Percentiles rank a stretch among this genome's conserved stretches.
Conservation (phyloP, 176 grass and related monocot genomes). For the Secale cereale region DNA sequence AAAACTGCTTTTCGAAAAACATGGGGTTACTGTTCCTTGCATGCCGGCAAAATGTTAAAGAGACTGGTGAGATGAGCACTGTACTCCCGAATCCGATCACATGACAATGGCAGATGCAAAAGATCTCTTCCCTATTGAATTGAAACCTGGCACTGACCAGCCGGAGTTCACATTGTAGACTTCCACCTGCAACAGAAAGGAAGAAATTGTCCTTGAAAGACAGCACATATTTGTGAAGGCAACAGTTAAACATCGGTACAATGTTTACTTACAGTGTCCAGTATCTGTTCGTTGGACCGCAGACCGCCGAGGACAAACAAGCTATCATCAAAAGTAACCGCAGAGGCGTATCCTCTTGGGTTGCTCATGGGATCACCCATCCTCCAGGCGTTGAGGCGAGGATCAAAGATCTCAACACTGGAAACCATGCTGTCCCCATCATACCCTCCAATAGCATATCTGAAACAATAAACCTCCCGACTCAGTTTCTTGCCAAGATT, state of each 20-base stretch:
- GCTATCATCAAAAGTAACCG: constrained; percentile 40
- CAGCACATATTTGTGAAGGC: not conserved
- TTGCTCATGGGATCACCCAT: constrained; percentile 54
- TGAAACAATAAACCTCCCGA: constrained; percentile 17
- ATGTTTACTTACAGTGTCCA: constrained; percentile 52
- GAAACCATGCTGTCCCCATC: constrained; percentile 59
- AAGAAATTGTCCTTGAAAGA: constrained; percentile 12
- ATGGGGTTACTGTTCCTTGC: not conserved
- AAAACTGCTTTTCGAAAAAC: not conserved
- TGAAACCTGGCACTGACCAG: constrained; percentile 45
- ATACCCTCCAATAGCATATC: constrained; percentile 74
- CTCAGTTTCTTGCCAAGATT: constrained; percentile 19
- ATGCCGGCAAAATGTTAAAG: not conserved
- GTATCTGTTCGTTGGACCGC: constrained; percentile 33
- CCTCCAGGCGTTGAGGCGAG: constrained; percentile 60
- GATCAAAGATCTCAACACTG: constrained; percentile 74
- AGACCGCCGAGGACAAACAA: constrained; percentile 69
- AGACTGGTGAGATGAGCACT: constrained; percentile 7
- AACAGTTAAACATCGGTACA: not conserved
- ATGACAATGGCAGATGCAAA: constrained; percentile 62
- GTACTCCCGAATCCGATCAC: not conserved
- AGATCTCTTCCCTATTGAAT: constrained; percentile 68
- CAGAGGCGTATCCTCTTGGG: constrained; percentile 63
- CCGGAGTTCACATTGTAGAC: constrained; percentile 46
- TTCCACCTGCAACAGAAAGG: constrained; percentile 50